Evolutionary conservation across 2,329 filamentous ascomycete genomes (phyloP).

Genomic region (Exophiala dermatitidis): DNA sequence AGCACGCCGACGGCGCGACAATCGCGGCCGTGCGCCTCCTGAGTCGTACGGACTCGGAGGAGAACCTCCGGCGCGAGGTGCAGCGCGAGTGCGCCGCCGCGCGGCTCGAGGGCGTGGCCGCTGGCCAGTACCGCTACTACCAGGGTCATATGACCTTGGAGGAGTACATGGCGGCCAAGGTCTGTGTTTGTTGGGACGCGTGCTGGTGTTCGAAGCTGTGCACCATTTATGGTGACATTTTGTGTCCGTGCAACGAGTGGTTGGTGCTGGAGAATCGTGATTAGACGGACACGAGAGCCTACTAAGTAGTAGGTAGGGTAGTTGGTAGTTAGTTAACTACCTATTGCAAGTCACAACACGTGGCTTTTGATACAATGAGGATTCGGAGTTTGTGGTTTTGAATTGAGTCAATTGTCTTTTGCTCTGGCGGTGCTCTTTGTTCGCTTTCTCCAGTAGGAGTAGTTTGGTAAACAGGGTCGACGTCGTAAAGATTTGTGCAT

Average conservation of each 20-base stretch:
- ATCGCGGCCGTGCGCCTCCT: conserved; percentile 1
- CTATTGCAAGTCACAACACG: too few species aligned
- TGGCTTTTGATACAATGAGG: too few species aligned
- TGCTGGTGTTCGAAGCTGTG: conserved; percentile 25
- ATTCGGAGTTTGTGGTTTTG: too few species aligned
- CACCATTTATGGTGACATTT: conserved; percentile 23
- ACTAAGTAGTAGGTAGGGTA: too few species aligned
- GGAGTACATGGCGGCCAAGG: conserved; percentile 19
- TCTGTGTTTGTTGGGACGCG: conserved; percentile 26
- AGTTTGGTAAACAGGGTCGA: too few species aligned
- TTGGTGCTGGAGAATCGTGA: conserved; percentile 8
- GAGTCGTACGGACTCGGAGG: conserved; percentile 10
- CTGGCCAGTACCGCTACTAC: conserved; percentile 24
- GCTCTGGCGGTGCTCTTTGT: too few species aligned
- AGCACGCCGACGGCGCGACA: conserved; percentile 6
- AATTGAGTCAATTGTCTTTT: too few species aligned
- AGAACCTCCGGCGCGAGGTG: conserved; percentile 18
- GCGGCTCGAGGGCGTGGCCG: conserved; percentile 21
- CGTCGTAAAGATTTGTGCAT: too few species aligned
- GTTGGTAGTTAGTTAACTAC: too few species aligned
- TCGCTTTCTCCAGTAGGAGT: too few species aligned
- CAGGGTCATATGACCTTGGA: conserved; percentile 24
- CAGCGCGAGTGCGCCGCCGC: conserved; percentile 22
- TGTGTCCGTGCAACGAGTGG: conserved; percentile 23
- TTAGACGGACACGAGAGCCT: too few species aligned